phyloP scores from a whole-genome alignment of 345 rosid species.

The Geranium brycei region DNA sequence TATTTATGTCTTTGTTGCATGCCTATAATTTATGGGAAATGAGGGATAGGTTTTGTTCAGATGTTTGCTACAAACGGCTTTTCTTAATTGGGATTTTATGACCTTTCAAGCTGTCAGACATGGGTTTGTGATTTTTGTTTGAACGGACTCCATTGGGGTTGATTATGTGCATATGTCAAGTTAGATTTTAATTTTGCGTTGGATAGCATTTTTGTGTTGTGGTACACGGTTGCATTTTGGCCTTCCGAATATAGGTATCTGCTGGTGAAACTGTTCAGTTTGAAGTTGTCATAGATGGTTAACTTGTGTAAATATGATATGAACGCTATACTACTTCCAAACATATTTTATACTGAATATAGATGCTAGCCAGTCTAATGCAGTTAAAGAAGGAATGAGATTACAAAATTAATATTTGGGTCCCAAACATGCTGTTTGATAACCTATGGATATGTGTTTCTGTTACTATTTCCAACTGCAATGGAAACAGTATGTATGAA shows the following conservation, averaged over 20 bases:
- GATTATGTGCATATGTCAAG: neutral
- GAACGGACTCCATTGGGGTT: no score
- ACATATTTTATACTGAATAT: neutral
- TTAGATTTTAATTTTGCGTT: neutral
- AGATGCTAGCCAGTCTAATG: neutral
- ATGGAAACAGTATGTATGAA: neutral
- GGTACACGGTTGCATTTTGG: neutral
- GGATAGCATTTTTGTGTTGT: neutral
- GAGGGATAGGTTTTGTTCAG: neutral
- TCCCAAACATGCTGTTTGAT: neutral
- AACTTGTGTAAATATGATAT: neutral
- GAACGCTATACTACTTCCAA: neutral
- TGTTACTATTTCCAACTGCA: neutral
- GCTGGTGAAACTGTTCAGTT: neutral
- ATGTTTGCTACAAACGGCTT: no score
- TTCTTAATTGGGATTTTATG: no score
- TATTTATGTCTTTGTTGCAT: constrained; percentile 1
- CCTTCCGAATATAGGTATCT: neutral
- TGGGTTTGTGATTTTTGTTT: no score
- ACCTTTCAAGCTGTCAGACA: no score
- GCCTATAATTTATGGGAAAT: neutral
- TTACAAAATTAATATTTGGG: neutral
- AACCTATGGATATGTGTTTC: neutral
- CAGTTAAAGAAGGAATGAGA: neutral
- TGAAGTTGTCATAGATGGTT: neutral